These are phyloP conservation scores for Hygrophila difformis DNA, from an alignment of 257 asterid species.

Conservation along the genomic window DNA sequence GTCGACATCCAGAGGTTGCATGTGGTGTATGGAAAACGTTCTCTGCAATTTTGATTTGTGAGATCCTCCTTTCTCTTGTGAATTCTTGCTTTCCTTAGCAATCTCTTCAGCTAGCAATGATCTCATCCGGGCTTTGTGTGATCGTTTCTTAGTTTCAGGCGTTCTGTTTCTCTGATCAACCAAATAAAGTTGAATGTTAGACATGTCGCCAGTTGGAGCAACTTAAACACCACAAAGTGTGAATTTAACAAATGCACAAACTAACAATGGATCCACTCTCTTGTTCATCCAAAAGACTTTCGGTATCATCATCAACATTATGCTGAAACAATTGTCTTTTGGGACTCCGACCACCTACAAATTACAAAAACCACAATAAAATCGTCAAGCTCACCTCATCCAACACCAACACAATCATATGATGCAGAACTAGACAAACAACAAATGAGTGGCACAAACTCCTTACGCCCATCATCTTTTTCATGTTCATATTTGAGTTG, in stretches of 20 bases:
- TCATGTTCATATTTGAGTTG: slow-evolving; percentile 21
- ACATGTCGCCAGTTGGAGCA: neutral
- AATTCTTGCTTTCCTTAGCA: slow-evolving; percentile 19
- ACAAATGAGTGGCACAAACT: neutral
- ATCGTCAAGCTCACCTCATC: too few relatives aligned
- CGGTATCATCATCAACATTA: slow-evolving; percentile 17
- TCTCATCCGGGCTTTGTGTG: slow-evolving; percentile 51
- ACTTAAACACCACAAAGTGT: neutral
- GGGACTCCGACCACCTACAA: slow-evolving; percentile 27
- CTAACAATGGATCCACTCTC: slow-evolving; percentile 35
- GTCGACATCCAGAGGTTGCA: slow-evolving; percentile 29
- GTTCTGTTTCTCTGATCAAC: slow-evolving; percentile 25
- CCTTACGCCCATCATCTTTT: slow-evolving; percentile 23
- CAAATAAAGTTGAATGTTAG: slow-evolving; percentile 14
- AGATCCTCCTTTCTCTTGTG: slow-evolving; percentile 17
- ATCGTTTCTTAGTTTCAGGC: slow-evolving; percentile 31
- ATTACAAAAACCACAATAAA: too few relatives aligned
- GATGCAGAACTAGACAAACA: neutral
- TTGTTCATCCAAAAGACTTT: slow-evolving; percentile 29
- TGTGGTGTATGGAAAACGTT: slow-evolving; percentile 60
- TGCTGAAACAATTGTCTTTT: slow-evolving; percentile 7
- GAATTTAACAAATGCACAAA: neutral
- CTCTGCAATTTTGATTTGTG: slow-evolving; percentile 30
- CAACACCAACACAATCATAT: neutral
- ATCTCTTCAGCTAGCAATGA: slow-evolving; percentile 36